These are phyloP conservation scores for Pyrenochaeta sp. DNA, from an alignment of 2,329 filamentous ascomycete species.

Conservation along the genomic window DNA sequence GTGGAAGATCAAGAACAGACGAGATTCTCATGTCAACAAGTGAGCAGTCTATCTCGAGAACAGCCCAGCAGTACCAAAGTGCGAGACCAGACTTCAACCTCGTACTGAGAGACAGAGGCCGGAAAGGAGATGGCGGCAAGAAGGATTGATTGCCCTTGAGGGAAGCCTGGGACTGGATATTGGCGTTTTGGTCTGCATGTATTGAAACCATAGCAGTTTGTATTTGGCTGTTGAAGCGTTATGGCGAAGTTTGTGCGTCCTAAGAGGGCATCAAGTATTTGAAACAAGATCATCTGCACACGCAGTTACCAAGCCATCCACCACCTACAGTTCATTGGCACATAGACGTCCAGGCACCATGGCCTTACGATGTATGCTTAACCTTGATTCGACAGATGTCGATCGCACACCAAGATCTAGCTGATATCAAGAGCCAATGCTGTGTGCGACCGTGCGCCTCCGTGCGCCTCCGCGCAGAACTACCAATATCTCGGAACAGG, in stretches of 20 bases:
- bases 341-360: no score
- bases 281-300: conserved; percentile 1
- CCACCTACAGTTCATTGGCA: no score
- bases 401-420: no score
- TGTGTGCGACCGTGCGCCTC: background rate
- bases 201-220: conserved; percentile 7
- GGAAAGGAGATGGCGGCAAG: conserved; percentile 36
- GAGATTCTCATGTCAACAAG: conserved; percentile 22
- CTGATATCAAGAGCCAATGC: background rate
- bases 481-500: background rate
- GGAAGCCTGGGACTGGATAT: conserved; percentile 4
- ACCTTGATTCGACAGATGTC: no score
- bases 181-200: conserved; percentile 14
- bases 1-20: conserved; percentile 33
- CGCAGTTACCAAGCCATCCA: background rate
- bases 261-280: background rate
- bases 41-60: conserved; percentile 20
- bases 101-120: conserved; percentile 36
- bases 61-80: conserved; percentile 39
- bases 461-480: background rate
- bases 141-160: conserved; percentile 34
- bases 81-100: conserved; percentile 42
- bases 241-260: conserved; percentile 4
- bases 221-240: conserved; percentile 15
- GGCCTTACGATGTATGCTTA: no score